These are phyloP conservation scores for Picea sitchensis DNA, from an alignment of 75 land plant species.

Conservation along the genomic window DNA sequence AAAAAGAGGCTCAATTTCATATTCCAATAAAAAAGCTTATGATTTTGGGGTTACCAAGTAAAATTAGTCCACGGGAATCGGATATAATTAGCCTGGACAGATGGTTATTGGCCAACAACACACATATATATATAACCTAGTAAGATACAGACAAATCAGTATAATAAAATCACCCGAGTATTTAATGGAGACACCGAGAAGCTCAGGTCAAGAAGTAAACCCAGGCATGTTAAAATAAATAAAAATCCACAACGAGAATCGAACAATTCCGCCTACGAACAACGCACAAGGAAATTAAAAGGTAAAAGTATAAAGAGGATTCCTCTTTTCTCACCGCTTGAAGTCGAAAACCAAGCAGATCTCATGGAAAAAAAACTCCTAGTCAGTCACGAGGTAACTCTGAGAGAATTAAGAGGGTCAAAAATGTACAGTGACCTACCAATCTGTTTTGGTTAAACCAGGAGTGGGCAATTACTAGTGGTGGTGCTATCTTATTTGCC, in stretches of 20 bases:
- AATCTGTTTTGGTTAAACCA: too few relatives aligned
- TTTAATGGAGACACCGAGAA: neutral
- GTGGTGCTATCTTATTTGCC: too few relatives aligned
- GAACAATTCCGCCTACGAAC: neutral
- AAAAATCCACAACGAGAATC: neutral
- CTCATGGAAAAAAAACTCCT: too few relatives aligned
- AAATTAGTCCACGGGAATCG: too few relatives aligned
- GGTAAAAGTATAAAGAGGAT: neutral
- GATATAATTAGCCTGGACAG: too few relatives aligned
- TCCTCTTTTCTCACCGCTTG: too few relatives aligned
- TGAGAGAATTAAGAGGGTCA: too few relatives aligned
- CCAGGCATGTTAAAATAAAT: neutral
- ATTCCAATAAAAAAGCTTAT: neutral
- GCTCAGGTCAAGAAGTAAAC: neutral
- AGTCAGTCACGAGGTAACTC: too few relatives aligned
- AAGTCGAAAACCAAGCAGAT: too few relatives aligned
- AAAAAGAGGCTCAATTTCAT: neutral
- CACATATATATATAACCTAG: neutral
- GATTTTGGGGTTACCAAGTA: neutral
- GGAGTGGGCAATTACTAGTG: too few relatives aligned
- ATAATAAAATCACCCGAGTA: neutral
- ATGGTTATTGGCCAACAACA: too few relatives aligned
- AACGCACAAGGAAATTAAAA: neutral
- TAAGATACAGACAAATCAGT: neutral
- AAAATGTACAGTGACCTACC: too few relatives aligned